Evolutionary conservation across 768 basidiomycete genomes (phyloP), one percentile per base, ranked within the genome.

Genomic region (Asterophora lycoperdoides): DNA sequence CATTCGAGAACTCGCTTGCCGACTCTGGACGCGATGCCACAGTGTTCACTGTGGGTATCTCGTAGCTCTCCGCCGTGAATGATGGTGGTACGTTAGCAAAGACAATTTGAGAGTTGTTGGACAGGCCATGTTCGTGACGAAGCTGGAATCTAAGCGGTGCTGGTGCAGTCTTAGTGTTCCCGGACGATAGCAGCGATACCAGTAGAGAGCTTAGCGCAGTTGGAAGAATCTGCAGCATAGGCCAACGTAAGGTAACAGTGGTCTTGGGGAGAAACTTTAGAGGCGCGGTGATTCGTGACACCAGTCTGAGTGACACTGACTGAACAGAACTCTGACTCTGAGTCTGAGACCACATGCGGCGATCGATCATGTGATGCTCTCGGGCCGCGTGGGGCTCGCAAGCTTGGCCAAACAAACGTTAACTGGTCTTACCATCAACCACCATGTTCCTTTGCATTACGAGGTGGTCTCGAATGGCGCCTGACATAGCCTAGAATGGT

Each of bases 101-200:
- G 45, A 87, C 64, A 36, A 81, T 71, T 4, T 75, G 73, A 2
- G 82, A 80, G 17, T 68, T 61, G 52, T 79, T 73, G 37, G 76
- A 71, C 8, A 79, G 56, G 19, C 76, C 81, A 55, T 88, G 84
- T 35, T 75, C 68, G 61, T 88, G 86, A 30, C 86, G 81, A 18
- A 88, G 72, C 28, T 75, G 76, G 64, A 89, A 88, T 28, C 69
- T 73, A 5, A 85, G 59, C 11, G 68, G 60, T 38, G 69, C 49
- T 10, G 48, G 32, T 52, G 56, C 66, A 60, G 67, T 48, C 56
- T 67, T 61, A n/a, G 56, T 44, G 3, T 52, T 47, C 17, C 57
- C 53, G 30, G 60, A 53, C 73, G 71, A 78, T 8, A 80, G 61
- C 3, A 75, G 55, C 2, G 67, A 71, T 5, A 69, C 60, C 18